A percentile compares a stretch with the other conserved stretches of the same genome.
These are phyloP conservation scores for Vigna mungo DNA, from an alignment of 306 rosid species.

Conservation along the genomic window DNA sequence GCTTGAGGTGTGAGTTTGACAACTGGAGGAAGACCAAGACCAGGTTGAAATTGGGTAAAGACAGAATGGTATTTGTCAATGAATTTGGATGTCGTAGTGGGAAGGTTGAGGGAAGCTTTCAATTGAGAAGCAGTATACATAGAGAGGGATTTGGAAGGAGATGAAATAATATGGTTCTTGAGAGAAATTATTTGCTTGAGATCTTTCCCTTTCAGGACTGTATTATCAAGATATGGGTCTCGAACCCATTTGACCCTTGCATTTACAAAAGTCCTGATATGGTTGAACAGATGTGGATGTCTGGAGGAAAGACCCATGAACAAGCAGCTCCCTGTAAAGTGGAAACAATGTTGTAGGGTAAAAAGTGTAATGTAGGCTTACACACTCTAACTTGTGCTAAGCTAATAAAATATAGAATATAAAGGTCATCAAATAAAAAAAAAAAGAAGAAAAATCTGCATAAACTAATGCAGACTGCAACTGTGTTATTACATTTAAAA, in stretches of 20 bases:
- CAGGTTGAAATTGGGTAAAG: conserved; percentile 64
- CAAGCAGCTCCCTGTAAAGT: conserved; percentile 49
- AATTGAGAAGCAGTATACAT: conserved; percentile 66
- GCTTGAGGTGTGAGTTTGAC: conserved; percentile 70
- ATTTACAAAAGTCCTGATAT: conserved; percentile 61
- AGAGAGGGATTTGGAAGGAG: conserved; percentile 62
- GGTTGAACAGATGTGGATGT: conserved; percentile 54
- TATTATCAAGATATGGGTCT: conserved; percentile 77
- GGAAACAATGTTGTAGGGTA: conserved; percentile 42
- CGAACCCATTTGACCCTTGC: conserved; percentile 85
- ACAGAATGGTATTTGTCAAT: conserved; percentile 56
- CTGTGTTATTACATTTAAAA: conserved; percentile 17
- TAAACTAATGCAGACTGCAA: not conserved
- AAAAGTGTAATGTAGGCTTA: conserved; percentile 13
- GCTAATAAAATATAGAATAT: conserved; percentile 6
- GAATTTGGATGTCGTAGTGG: conserved; percentile 60
- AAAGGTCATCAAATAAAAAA: not conserved
- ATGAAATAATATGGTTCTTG: conserved; percentile 67
- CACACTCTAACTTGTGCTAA: conserved; percentile 26
- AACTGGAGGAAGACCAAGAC: conserved; percentile 57
- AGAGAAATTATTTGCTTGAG: conserved; percentile 68
- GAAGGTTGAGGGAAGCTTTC: conserved; percentile 60
- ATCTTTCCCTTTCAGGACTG: conserved; percentile 74
- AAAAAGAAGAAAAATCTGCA: not conserved
- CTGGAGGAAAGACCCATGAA: conserved; percentile 56